phyloP scores from a whole-genome alignment of 1,139 yeast species.

The Wickerhamomyces sp. region DNA sequence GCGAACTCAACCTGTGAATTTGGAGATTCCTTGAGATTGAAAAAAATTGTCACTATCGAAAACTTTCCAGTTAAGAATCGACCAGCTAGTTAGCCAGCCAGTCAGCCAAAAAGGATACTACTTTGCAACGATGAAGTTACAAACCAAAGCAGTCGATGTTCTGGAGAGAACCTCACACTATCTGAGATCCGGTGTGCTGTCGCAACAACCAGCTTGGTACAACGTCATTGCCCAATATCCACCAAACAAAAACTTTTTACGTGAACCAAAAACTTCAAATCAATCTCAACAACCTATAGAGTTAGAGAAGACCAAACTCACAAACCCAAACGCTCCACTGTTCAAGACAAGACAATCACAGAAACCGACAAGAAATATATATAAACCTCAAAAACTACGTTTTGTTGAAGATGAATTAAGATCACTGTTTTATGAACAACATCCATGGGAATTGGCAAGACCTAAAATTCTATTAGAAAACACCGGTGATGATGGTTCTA shows the following conservation, averaged over 20 bases:
- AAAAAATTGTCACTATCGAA: not conserved
- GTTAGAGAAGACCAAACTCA: conserved; percentile 22
- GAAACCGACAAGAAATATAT: conserved; percentile 30
- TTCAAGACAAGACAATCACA: conserved; percentile 31
- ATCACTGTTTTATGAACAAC: conserved; percentile 79
- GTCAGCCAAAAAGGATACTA: not conserved
- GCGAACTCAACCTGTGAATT: not conserved
- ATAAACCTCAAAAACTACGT: conserved; percentile 43
- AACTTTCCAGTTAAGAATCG: no score
- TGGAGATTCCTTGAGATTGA: not conserved
- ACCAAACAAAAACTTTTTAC: conserved; percentile 57
- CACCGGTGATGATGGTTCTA: conserved; percentile 47
- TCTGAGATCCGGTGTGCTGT: conserved; percentile 59
- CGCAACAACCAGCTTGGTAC: conserved; percentile 79
- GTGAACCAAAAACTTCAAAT: conserved; percentile 38
- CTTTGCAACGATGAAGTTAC: conserved; percentile 16
- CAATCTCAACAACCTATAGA: conserved; percentile 24
- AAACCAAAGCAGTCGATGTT: conserved; percentile 33
- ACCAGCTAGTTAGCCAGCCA: no score
- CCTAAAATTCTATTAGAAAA: conserved; percentile 86
- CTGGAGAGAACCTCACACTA: conserved; percentile 74
- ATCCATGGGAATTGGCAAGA: conserved; percentile 97
- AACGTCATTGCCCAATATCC: conserved; percentile 78
- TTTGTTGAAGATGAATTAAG: conserved; percentile 84
- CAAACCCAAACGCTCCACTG: conserved; percentile 26